These are phyloP conservation scores for Ophiobolus disseminans DNA, from an alignment of 2,329 filamentous ascomycete genomes.

Conservation along the genomic window DNA sequence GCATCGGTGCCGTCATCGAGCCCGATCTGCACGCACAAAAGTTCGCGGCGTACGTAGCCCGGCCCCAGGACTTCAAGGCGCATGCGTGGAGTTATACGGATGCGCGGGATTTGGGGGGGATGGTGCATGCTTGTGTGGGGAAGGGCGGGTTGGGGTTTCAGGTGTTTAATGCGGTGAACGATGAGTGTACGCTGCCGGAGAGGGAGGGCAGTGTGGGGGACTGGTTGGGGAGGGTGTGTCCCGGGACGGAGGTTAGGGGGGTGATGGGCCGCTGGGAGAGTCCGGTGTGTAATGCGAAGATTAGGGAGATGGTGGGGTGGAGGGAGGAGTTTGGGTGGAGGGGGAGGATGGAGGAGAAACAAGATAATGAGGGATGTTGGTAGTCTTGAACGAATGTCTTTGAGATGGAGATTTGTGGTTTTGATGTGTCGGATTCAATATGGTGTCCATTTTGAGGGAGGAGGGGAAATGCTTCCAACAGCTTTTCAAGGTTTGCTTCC, in stretches of 20 bases:
- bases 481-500: too few relatives aligned
- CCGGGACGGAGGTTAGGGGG: constrained; percentile 57
- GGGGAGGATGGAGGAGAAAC: background rate
- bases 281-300: constrained; percentile 66
- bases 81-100: constrained; percentile 70
- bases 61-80: constrained; percentile 59
- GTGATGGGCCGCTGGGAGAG: constrained; percentile 63
- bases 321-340: constrained; percentile 62
- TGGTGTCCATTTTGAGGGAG: too few relatives aligned
- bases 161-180: constrained; percentile 69
- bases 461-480: too few relatives aligned
- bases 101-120: constrained; percentile 65
- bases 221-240: constrained; percentile 59
- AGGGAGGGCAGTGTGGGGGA: constrained; percentile 50
- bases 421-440: too few relatives aligned
- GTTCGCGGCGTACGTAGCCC: constrained; percentile 56
- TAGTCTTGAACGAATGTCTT: too few relatives aligned
- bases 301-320: constrained; percentile 63
- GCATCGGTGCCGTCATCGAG: constrained; percentile 66
- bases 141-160: constrained; percentile 65
- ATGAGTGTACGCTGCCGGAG: constrained; percentile 59
- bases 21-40: constrained; percentile 62
- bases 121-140: constrained; percentile 62
- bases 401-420: background rate
- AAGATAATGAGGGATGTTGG: background rate